Percentiles rank a stretch among this genome's conserved stretches.
phyloP scores from a whole-genome alignment of 441 rosid genomes.

The Kokia cookei region DNA sequence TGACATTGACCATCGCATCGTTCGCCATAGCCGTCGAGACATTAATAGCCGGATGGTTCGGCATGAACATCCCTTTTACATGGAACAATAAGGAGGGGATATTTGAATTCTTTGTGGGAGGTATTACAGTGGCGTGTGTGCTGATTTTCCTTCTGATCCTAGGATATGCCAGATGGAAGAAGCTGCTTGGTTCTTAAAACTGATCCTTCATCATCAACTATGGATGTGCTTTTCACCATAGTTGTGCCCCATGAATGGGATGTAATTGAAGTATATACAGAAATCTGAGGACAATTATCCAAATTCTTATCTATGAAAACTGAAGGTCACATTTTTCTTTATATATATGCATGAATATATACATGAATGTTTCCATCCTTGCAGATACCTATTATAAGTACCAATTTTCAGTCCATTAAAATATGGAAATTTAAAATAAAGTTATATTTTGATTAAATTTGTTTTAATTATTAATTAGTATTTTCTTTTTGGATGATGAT shows the following conservation, averaged over 20 bases:
- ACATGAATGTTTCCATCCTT: neutral
- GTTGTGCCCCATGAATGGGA: neutral
- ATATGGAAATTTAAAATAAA: too few relatives aligned
- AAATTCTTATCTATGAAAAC: neutral
- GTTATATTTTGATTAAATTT: too few relatives aligned
- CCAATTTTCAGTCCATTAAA: neutral
- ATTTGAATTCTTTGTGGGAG: constrained; percentile 51
- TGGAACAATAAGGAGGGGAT: constrained; percentile 32
- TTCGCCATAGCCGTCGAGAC: constrained; percentile 79
- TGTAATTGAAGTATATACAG: neutral
- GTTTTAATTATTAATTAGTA: too few relatives aligned
- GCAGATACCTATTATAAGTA: neutral
- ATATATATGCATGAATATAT: neutral
- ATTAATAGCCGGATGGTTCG: constrained; percentile 67
- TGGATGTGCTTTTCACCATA: neutral
- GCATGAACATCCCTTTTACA: constrained; percentile 81
- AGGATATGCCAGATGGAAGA: constrained; percentile 96
- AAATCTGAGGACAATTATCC: neutral
- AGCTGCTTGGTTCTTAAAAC: constrained; percentile 67
- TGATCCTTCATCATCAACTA: neutral
- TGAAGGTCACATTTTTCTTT: neutral
- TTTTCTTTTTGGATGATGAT: neutral
- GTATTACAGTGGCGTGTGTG: constrained; percentile 39
- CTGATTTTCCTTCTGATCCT: constrained; percentile 64
- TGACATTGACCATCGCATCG: constrained; percentile 76